phyloP scores from a whole-genome alignment of 208 protist species.

The Trypanosoma mega region DNA sequence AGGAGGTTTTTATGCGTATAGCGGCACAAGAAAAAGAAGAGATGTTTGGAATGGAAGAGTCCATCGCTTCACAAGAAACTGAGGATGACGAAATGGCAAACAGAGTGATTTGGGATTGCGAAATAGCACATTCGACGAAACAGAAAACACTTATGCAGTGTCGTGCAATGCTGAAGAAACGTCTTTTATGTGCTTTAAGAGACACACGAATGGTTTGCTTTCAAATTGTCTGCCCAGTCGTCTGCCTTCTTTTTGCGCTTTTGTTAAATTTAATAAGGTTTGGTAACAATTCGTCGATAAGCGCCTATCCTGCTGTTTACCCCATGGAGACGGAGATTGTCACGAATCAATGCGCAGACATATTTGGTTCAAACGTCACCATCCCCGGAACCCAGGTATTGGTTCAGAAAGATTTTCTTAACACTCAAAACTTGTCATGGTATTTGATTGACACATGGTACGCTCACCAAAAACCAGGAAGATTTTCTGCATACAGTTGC shows the following conservation, averaged over 20 bases:
- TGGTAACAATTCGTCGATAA: background rate
- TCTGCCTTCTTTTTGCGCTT: constrained; percentile 65
- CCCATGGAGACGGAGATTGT: constrained; percentile 12
- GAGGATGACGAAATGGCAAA: too few relatives aligned
- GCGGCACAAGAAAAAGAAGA: constrained; percentile 24
- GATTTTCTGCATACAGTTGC: constrained; percentile 8
- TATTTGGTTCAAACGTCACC: background rate
- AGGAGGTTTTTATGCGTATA: constrained; percentile 61
- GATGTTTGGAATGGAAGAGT: background rate
- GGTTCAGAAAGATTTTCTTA: constrained; percentile 4
- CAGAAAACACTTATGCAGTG: constrained; percentile 38
- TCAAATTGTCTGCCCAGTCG: constrained; percentile 64
- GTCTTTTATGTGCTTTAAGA: constrained; percentile 53
- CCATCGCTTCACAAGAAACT: background rate
- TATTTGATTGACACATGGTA: constrained; percentile 13
- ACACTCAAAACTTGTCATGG: constrained; percentile 15
- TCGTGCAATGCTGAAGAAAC: constrained; percentile 50
- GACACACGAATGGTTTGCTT: constrained; percentile 64
- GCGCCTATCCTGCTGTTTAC: background rate
- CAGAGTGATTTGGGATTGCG: constrained; percentile 35
- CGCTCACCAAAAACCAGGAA: background rate
- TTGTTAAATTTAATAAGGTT: constrained; percentile 46
- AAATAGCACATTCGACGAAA: constrained; percentile 9
- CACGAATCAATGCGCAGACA: background rate
- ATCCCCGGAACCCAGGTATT: constrained; percentile 1